Conservation (phyloP, 331 rosid genomes). For the Rosa hybrid region DNA sequence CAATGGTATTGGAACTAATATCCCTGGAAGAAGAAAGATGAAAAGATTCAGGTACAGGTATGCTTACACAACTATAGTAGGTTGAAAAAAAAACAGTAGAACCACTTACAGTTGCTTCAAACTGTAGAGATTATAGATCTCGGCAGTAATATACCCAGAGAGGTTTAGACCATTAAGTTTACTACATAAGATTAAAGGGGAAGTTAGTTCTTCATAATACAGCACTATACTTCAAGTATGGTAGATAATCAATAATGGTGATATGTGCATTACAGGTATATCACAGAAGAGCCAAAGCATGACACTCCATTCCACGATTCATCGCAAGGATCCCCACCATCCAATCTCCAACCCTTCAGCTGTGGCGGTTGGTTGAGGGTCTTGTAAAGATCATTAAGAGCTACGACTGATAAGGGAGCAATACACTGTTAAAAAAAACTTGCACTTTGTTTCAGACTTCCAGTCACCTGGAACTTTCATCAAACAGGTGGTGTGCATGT, state of each 20-base stretch:
- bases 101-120: slow-evolving; percentile 73
- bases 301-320: slow-evolving; percentile 85
- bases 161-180: slow-evolving; percentile 74
- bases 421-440: neutral
- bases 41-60: slow-evolving; percentile 3
- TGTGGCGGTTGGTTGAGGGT: slow-evolving; percentile 51
- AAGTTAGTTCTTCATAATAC: neutral
- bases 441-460: neutral
- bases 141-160: slow-evolving; percentile 64
- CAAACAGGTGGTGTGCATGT: slow-evolving; percentile 1
- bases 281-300: slow-evolving; percentile 71
- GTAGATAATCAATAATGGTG: slow-evolving; percentile 12
- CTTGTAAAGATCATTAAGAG: slow-evolving; percentile 62
- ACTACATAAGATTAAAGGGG: slow-evolving; percentile 40
- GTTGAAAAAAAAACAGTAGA: neutral
- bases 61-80: neutral
- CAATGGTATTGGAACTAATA: slow-evolving; percentile 64
- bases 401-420: slow-evolving; percentile 43
- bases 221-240: neutral
- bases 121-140: slow-evolving; percentile 53
- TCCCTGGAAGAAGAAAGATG: slow-evolving; percentile 54
- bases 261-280: slow-evolving; percentile 62
- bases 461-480: neutral
- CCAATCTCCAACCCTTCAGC: slow-evolving; percentile 65
- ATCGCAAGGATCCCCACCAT: slow-evolving; percentile 75